Evolutionary conservation across 495 filamentous ascomycete species (phyloP).

Genomic region (Hyaloscypha hepaticicola): DNA sequence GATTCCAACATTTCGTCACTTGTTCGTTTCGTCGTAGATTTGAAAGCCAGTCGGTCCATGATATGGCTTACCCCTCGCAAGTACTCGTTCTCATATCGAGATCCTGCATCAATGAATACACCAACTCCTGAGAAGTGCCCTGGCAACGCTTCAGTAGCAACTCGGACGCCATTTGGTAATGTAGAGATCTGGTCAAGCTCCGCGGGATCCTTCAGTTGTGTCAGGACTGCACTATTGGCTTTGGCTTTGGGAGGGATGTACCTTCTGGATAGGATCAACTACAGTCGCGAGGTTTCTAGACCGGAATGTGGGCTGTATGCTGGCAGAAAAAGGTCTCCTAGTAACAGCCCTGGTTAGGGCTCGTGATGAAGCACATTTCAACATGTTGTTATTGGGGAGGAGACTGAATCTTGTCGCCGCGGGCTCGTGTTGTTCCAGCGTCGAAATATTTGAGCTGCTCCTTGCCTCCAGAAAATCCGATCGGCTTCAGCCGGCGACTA

Average conservation of each 20-base stretch:
- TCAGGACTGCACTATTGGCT: background rate
- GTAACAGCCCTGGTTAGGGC: conserved; percentile 23
- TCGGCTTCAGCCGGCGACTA: background rate
- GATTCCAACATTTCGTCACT: conserved; percentile 85
- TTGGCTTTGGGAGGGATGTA: background rate
- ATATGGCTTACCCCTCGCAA: conserved; percentile 93
- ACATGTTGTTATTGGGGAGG: conserved; percentile 22
- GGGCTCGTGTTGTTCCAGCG: background rate
- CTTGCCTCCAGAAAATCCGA: background rate
- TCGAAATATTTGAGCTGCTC: background rate
- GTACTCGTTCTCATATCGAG: conserved; percentile 84
- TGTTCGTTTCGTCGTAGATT: conserved; percentile 73
- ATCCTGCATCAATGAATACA: conserved; percentile 96
- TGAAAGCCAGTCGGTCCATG: conserved; percentile 94
- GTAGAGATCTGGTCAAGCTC: conserved; percentile 87
- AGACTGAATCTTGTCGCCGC: background rate
- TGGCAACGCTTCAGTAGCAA: conserved; percentile 92
- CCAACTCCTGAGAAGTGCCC: conserved; percentile 95
- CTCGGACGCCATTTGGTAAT: conserved; percentile 88
- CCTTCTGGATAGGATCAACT: conserved; percentile 33
- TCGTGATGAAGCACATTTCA: conserved; percentile 27
- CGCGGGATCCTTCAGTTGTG: conserved; percentile 67
- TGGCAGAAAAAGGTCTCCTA: conserved; percentile 7
- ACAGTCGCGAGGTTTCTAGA: conserved; percentile 32
- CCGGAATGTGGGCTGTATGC: conserved; percentile 21